Conservation (phyloP, 1,139 yeast species). For the Debaryomyces subglobosus region DNA sequence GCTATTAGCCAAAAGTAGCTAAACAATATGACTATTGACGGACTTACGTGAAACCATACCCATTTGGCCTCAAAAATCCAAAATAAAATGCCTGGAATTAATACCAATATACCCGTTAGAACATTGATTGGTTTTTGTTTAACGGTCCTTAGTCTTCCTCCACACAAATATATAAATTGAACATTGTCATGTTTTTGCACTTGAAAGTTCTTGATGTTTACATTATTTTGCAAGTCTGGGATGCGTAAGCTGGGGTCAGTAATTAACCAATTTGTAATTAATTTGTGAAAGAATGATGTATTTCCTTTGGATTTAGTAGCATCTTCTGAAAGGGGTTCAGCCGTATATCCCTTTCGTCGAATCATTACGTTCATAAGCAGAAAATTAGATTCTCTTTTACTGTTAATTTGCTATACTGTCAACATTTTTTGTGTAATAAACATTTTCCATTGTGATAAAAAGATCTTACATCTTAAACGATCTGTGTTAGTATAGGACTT, state of each 20-base stretch:
- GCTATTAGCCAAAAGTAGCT: conserved; percentile 59
- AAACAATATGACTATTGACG: conserved; percentile 60
- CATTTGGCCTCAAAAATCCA: conserved; percentile 51
- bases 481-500: neutral
- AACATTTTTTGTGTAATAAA: conserved; percentile 1
- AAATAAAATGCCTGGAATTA: conserved; percentile 54
- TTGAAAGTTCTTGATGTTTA: conserved; percentile 36
- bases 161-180: conserved; percentile 53
- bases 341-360: neutral
- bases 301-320: neutral
- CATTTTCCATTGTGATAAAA: neutral
- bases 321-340: neutral
- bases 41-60: conserved; percentile 60
- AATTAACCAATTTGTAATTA: conserved; percentile 47
- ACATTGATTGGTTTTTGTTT: conserved; percentile 40
- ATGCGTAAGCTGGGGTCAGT: conserved; percentile 38
- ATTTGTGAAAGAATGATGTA: conserved; percentile 4
- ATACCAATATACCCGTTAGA: conserved; percentile 33
- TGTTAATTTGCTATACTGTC: neutral
- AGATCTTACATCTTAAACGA: neutral
- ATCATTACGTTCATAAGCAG: neutral
- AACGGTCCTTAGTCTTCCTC: conserved; percentile 61
- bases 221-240: conserved; percentile 12
- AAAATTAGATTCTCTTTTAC: neutral
- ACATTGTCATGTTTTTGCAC: conserved; percentile 32